These are phyloP conservation scores for Astrothelium subdiscretum DNA, from an alignment of 495 filamentous ascomycete species.

Conservation along the genomic window DNA sequence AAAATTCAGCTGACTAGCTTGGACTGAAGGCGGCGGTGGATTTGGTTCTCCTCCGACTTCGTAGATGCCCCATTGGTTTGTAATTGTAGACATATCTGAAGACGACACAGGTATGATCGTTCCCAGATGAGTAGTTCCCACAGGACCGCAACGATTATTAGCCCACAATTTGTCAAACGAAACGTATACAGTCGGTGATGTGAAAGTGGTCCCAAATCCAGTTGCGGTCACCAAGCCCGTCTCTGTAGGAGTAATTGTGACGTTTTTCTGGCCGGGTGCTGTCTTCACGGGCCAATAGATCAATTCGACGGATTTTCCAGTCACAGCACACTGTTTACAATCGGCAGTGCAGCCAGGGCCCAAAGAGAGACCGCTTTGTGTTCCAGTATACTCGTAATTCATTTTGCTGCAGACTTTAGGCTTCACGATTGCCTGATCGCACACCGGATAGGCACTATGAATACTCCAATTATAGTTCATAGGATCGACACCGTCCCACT, in stretches of 20 bases:
- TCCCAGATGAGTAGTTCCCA: not conserved
- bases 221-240: conserved; percentile 4
- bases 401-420: not conserved
- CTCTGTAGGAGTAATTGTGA: conserved; percentile 5
- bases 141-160: conserved; percentile 5
- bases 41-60: not conserved
- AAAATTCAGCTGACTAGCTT: conserved; percentile 4
- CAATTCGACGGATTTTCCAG: conserved; percentile 8
- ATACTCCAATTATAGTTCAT: conserved; percentile 2
- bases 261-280: conserved; percentile 1
- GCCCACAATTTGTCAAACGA: conserved; percentile 9
- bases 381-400: conserved; percentile 6
- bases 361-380: not conserved
- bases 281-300: conserved; percentile 10
- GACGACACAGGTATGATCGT: not conserved
- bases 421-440: not conserved
- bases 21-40: conserved; percentile 7
- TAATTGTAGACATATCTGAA: not conserved
- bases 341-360: not conserved
- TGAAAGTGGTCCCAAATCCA: conserved; percentile 6
- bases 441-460: not conserved
- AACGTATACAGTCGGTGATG: conserved; percentile 13
- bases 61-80: conserved; percentile 1
- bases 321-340: conserved; percentile 7
- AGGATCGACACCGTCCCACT: conserved; percentile 1